Conservation (phyloP, 1,284 basidiomycete genomes). For the Melampsora americana region DNA sequence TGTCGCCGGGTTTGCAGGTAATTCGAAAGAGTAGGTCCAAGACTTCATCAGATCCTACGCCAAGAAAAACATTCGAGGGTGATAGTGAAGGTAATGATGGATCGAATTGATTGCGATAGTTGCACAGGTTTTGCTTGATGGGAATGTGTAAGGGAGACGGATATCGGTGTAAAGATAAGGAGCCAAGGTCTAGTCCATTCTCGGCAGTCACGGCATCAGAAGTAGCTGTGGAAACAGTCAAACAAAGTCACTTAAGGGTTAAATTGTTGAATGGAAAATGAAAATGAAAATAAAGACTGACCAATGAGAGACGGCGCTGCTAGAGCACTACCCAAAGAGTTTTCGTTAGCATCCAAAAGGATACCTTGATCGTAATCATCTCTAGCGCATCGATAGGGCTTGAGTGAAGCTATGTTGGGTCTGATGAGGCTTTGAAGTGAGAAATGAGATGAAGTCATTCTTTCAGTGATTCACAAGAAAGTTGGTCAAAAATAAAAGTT, state of each 20-base stretch:
- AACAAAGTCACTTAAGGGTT: constrained; percentile 9
- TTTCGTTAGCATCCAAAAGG: constrained; percentile 98
- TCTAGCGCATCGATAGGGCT: constrained; percentile 90
- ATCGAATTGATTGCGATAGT: constrained; percentile 65
- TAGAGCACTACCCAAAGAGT: constrained; percentile 85
- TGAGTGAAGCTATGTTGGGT: constrained; percentile 85
- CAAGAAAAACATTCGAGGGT: constrained; percentile 77
- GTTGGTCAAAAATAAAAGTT: too few species aligned
- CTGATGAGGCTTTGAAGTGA: constrained; percentile 77
- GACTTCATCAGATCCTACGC: constrained; percentile 94
- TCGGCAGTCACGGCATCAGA: constrained; percentile 46
- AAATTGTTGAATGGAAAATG: constrained; percentile 35
- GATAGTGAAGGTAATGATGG: constrained; percentile 55
- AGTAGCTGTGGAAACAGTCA: constrained; percentile 49
- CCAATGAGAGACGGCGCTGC: constrained; percentile 49
- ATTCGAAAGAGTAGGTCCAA: constrained; percentile 92
- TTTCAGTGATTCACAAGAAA: too few species aligned
- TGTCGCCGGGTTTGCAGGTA: constrained; percentile 70
- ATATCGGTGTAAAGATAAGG: constrained; percentile 71
- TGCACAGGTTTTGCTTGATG: constrained; percentile 62
- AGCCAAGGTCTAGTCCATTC: constrained; percentile 49
- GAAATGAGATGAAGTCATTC: constrained; percentile 61
- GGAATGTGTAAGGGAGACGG: constrained; percentile 76
- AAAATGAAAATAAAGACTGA: constrained; percentile 21
- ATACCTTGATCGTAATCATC: constrained; percentile 93